Percentiles rank a stretch among this genome's conserved stretches.
These are phyloP conservation scores for Tothia fuscella DNA, from an alignment of 2,329 filamentous ascomycete genomes.

Conservation along the genomic window DNA sequence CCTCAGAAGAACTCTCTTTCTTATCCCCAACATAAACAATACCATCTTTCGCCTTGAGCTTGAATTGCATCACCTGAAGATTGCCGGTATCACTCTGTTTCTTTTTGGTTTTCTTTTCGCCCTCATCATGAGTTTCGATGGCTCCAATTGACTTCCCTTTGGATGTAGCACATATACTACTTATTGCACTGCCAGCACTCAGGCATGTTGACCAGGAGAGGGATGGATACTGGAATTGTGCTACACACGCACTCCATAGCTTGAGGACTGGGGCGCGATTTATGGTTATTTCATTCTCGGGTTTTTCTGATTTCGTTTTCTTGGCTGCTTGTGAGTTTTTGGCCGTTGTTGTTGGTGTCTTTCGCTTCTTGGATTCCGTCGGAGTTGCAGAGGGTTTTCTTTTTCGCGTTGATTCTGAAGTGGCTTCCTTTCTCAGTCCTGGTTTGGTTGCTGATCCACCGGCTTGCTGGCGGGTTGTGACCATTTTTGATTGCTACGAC, in stretches of 20 bases:
- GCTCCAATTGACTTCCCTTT: constrained; percentile 23
- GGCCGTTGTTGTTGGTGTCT: no score
- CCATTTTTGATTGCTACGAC: no score
- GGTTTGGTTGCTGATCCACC: no score
- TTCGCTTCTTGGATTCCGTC: no score
- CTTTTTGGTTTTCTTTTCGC: constrained; percentile 14
- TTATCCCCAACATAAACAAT: constrained; percentile 14
- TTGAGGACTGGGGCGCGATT: constrained; percentile 23
- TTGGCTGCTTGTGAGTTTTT: neutral
- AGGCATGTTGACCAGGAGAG: constrained; percentile 21
- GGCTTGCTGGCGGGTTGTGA: no score
- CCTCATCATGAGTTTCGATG: constrained; percentile 16
- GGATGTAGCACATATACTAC: constrained; percentile 20
- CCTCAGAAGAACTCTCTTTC: constrained; percentile 13
- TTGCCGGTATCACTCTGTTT: constrained; percentile 15
- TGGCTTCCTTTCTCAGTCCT: no score
- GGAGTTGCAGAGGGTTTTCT: no score
- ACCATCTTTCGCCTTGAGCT: constrained; percentile 20
- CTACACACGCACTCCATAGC: constrained; percentile 19
- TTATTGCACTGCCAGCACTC: constrained; percentile 20
- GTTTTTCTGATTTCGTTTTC: neutral
- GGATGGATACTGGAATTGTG: constrained; percentile 18
- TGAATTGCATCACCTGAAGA: constrained; percentile 22
- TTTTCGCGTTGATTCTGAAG: no score
- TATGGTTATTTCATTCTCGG: constrained; percentile 16